Evolutionary conservation across 2,329 filamentous ascomycete genomes (phyloP), one percentile per base, ranked within the genome.

Genomic region (Capronia epimyces): DNA sequence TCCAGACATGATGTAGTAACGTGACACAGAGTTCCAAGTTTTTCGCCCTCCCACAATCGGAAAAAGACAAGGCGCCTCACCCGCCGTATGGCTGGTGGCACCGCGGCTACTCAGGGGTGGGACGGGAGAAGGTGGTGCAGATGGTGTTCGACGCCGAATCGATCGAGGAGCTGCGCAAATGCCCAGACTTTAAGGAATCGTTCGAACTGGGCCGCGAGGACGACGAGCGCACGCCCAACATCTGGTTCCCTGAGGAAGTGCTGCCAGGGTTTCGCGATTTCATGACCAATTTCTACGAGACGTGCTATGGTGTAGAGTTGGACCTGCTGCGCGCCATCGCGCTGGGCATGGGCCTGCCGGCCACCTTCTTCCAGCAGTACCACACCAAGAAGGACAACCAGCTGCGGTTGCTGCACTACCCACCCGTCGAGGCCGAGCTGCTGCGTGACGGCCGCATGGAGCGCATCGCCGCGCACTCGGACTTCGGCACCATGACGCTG

Each of bases 361-460:
- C 71, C 9, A 66, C 65, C 57, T 60, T 71, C 43, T 53, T 69
- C 5, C 60, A 61, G 21, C 62, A 66, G 3, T 94, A 79, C 64
- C 83, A 88, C 0, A 79, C 84, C 60, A 79, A 72, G 1, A 82
- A 81, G 1, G 82, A 68, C 42, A 56, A 58, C 32, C 50, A 53
- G 37, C 46, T 74, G 37, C 75, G 78, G 1, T 61, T 80, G 13
- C 63, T 79, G 9, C 77, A 80, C 59, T 80, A 76, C 45, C 73
- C 72, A 0, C 63, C 67, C 2, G 65, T 72, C 8, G 60, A 66
- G 47, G 64, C 64, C 18, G 63, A 63, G 24, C 65, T 65, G 40
- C 63, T 73, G 31, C 55, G 59, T 9, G 69, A 67, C 40, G 52
- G 55, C 13, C 46, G n/a, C 1, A 46, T 50, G 34, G 50, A 50